Evolutionary conservation across 176 grass and related monocot species (phyloP), one percentile per base, ranked within the genome.

Genomic region (Panicum miliaceum): DNA sequence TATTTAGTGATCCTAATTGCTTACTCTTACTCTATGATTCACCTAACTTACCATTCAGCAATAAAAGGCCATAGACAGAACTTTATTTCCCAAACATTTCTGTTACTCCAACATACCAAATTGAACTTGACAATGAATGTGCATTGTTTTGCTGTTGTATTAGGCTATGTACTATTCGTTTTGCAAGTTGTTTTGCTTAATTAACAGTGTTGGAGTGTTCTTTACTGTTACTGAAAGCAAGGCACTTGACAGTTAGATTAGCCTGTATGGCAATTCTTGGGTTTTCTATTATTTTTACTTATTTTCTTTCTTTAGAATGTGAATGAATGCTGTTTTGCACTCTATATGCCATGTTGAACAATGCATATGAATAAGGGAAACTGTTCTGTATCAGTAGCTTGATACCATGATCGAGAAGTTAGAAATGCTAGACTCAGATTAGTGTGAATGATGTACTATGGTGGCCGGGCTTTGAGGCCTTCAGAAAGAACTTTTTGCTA

Each of bases 401-500:
- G 3, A 88, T 76, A 50, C 32, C 52, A 45, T 76, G 27, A 6
- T 22, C 48, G 12, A 66, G 1, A 59, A 19, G 12, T 68, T 58
- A 76, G 20, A 68, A 67, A 72, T 82, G 20, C 51, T 16, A 37
- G 25, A 27, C 48, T 40, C 14, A 64, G 54, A 53, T 88, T 41
- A 7, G 12, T n/a, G 26, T 25, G 58, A 40, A 36, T 67, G 59
- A 25, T 46, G 32, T 20, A 60, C 22, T 63, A 14, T 37, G 59
- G n/a, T 16, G 16, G 43, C 22, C 38, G 76, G 85, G 37, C 8
- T 63, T 34, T 69, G 32, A 41, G 27, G 48, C 76, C n/a, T 62
- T 10, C 12, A 26, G 48, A 70, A 34, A 81, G 7, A 32, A 20
- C 3, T 41, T 84, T 8, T 84, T 51, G 8, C 41, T 62, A 50